Conservation (phyloP, 768 basidiomycete genomes). For the Termitomyces sp. region DNA sequence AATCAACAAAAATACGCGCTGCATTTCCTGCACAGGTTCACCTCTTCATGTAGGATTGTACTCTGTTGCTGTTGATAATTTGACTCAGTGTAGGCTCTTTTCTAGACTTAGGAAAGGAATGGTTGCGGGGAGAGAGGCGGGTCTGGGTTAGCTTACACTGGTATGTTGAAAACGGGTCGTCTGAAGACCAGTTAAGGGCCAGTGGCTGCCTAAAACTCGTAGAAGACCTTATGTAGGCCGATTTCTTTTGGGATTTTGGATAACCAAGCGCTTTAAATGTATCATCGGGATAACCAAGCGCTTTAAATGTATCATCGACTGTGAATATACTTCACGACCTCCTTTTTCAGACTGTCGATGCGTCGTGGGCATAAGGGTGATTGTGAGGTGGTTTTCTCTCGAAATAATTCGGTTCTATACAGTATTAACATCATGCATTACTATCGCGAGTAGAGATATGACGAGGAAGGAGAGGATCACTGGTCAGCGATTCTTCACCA, state of each 20-base stretch:
- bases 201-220: constrained; percentile 5
- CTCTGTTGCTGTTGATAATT: neutral
- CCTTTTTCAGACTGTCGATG: neutral
- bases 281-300: neutral
- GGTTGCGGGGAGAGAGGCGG: constrained; percentile 6
- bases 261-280: neutral
- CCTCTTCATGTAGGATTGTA: constrained; percentile 5
- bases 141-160: constrained; percentile 7
- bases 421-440: neutral
- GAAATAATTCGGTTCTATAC: neutral
- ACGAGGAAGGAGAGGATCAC: neutral
- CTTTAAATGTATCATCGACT: neutral
- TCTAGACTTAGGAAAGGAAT: constrained; percentile 8
- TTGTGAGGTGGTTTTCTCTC: neutral
- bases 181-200: constrained; percentile 10
- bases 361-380: neutral
- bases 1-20: constrained; percentile 16
- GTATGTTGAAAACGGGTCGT: constrained; percentile 14
- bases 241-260: neutral
- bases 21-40: constrained; percentile 12
- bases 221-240: constrained; percentile 1
- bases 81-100: neutral
- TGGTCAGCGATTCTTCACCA: neutral
- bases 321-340: neutral
- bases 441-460: neutral